phyloP scores from a whole-genome alignment of 176 grass and related monocot species.

The Hordeum marinum region DNA sequence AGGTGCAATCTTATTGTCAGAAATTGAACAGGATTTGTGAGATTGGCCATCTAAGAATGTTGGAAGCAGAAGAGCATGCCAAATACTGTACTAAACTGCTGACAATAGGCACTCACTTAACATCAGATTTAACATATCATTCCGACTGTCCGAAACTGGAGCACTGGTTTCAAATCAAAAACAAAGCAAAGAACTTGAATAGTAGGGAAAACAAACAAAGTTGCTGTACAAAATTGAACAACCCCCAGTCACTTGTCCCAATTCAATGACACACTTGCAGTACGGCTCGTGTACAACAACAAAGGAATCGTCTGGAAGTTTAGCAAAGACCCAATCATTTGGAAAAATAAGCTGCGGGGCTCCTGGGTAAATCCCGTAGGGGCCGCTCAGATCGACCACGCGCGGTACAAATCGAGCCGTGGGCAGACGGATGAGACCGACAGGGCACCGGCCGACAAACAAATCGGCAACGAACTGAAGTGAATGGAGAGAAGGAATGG shows the following conservation, averaged over 20 bases:
- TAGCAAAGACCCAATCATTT: background rate
- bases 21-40: background rate
- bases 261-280: background rate
- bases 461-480: constrained; percentile 5
- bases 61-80: background rate
- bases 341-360: background rate
- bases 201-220: background rate
- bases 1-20: constrained; percentile 1
- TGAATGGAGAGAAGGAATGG: background rate
- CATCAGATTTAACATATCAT: background rate
- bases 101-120: background rate
- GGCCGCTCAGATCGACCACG: background rate
- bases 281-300: background rate
- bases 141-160: too few relatives aligned
- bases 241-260: background rate
- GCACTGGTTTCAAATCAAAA: too few relatives aligned
- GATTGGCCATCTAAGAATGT: background rate
- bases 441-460: background rate
- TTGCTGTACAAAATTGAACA: background rate
- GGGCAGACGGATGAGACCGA: background rate
- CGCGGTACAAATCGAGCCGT: background rate
- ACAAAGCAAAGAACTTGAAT: background rate
- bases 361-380: background rate
- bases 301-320: background rate
- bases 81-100: background rate